A percentile compares a stretch with the other conserved stretches of the same genome.
These are phyloP conservation scores for Orobanche coerulescens DNA, from an alignment of 257 asterid genomes.

Conservation along the genomic window DNA sequence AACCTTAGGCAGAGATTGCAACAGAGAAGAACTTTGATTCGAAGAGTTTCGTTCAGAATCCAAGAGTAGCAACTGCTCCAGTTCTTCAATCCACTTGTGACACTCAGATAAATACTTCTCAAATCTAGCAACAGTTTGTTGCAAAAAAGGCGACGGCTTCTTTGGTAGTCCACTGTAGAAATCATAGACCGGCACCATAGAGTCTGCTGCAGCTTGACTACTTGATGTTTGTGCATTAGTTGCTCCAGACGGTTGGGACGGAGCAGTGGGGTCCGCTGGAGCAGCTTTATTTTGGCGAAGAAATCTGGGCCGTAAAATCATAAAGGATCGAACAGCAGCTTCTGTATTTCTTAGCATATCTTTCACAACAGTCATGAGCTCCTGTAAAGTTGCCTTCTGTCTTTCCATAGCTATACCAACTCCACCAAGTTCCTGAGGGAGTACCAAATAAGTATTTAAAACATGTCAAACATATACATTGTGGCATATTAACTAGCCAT, in stretches of 20 bases:
- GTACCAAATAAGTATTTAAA: not conserved
- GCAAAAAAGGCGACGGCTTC: conserved; percentile 90
- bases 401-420: conserved; percentile 71
- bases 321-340: conserved; percentile 85
- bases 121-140: conserved; percentile 81
- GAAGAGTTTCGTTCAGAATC: conserved; percentile 54
- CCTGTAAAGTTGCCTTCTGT: conserved; percentile 72
- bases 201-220: conserved; percentile 49
- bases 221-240: conserved; percentile 43
- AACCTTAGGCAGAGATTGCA: conserved; percentile 91
- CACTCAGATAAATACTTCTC: conserved; percentile 82
- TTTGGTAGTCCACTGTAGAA: conserved; percentile 86
- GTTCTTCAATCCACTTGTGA: conserved; percentile 87
- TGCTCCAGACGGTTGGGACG: conserved; percentile 64
- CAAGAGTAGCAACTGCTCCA: conserved; percentile 75
- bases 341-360: conserved; percentile 89
- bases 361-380: conserved; percentile 68
- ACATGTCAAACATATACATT: not conserved
- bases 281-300: conserved; percentile 53
- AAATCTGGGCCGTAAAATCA: conserved; percentile 84
- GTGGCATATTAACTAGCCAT: not conserved
- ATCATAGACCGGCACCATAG: conserved; percentile 59
- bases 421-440: conserved; percentile 84
- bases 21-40: conserved; percentile 51
- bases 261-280: conserved; percentile 37